Conservation (phyloP, 2,329 filamentous ascomycete genomes). For the Aspergillus calidoustus region DNA sequence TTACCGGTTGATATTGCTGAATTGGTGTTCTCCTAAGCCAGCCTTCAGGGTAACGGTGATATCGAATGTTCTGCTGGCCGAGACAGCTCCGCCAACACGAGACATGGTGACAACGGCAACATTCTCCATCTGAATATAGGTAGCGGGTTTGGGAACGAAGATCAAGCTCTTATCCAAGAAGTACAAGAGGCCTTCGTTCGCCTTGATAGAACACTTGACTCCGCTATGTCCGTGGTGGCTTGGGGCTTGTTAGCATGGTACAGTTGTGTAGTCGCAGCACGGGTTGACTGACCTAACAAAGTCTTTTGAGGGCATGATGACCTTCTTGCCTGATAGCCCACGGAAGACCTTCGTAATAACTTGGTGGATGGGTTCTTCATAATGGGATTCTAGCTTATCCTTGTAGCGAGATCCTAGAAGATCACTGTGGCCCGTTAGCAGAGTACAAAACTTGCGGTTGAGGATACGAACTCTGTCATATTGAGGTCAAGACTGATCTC, state of each 20-base stretch:
- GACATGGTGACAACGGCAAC: slow-evolving; percentile 92
- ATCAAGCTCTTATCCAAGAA: slow-evolving; percentile 98
- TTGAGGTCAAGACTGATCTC: slow-evolving; percentile 96
- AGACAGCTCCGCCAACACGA: slow-evolving; percentile 90
- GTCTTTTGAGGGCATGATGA: slow-evolving; percentile 90
- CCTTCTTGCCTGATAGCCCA: slow-evolving; percentile 91
- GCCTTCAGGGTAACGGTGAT: slow-evolving; percentile 91
- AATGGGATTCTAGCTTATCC: slow-evolving; percentile 83
- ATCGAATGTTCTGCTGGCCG: slow-evolving; percentile 93
- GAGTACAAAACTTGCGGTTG: not conserved
- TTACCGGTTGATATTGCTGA: slow-evolving; percentile 96
- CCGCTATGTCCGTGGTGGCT: slow-evolving; percentile 89
- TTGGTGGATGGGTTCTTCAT: slow-evolving; percentile 90
- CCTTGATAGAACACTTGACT: slow-evolving; percentile 99
- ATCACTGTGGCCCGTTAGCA: slow-evolving; percentile 53
- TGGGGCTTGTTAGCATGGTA: slow-evolving; percentile 8
- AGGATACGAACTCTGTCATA: slow-evolving; percentile 70
- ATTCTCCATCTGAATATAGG: slow-evolving; percentile 95
- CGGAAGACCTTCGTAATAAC: slow-evolving; percentile 96
- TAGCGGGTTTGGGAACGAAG: slow-evolving; percentile 97
- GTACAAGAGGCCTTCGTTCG: slow-evolving; percentile 96
- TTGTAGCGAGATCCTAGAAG: slow-evolving; percentile 84
- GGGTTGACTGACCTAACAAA: slow-evolving; percentile 71
- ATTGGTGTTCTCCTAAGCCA: slow-evolving; percentile 86
- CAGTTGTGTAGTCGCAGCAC: not conserved